A percentile compares a stretch with the other conserved stretches of the same genome.
These are phyloP conservation scores for Coprinellus aureogranulatus DNA, from an alignment of 768 basidiomycete genomes.

Conservation along the genomic window DNA sequence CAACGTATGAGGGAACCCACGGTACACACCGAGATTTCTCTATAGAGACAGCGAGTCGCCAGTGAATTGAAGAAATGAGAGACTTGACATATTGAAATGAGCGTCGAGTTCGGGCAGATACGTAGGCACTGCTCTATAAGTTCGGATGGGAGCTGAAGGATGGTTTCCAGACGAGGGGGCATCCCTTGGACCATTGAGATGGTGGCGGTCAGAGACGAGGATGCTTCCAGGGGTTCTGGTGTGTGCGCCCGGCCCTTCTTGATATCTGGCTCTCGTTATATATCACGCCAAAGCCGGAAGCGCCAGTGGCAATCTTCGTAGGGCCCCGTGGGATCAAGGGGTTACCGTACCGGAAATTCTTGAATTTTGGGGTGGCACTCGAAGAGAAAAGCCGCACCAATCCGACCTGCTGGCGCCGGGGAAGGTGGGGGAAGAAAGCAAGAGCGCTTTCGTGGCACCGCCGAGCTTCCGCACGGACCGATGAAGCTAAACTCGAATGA, in stretches of 20 bases:
- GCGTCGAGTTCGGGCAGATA: slow-evolving; percentile 22
- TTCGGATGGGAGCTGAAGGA: slow-evolving; percentile 31
- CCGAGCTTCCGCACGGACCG: background rate
- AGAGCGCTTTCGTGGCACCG: background rate
- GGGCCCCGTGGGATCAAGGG: slow-evolving; percentile 10
- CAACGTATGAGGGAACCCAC: slow-evolving; percentile 28
- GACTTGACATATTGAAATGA: slow-evolving; percentile 31
- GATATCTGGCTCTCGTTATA: background rate
- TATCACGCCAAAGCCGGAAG: background rate
- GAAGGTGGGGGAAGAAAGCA: background rate
- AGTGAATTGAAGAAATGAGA: slow-evolving; percentile 33
- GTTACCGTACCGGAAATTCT: background rate
- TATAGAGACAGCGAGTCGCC: slow-evolving; percentile 31
- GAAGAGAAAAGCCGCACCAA: background rate
- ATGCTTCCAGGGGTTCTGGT: background rate
- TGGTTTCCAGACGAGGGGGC: background rate
- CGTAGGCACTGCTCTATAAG: slow-evolving; percentile 33
- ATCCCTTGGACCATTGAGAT: background rate
- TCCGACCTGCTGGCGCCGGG: background rate
- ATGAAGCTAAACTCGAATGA: background rate
- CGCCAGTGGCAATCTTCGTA: background rate
- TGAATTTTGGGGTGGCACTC: no score
- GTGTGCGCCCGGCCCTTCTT: background rate
- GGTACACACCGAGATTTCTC: slow-evolving; percentile 28
- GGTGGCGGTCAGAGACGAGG: background rate